Base-by-base conservation (phyloP, 306 rosid genomes). In the Cucumis melo region DNA sequence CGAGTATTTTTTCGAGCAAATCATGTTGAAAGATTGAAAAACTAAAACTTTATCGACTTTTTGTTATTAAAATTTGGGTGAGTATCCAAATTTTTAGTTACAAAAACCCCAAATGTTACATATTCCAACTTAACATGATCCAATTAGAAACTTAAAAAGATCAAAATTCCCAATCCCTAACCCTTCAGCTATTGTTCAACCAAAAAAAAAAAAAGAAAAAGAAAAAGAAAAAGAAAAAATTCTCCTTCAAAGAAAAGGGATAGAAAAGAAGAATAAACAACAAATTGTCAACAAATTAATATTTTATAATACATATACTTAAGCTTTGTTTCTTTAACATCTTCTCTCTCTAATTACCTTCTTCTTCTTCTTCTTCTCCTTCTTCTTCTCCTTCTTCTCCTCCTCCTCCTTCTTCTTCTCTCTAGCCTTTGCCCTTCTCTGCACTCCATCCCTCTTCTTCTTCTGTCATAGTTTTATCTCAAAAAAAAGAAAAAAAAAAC, bases 401-500 rank as follows among this genome's bases (percentile, higher is more conserved):
- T 77, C 72, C 92, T 83, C 82, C 77, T 88, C 88, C 84, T 82
- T 81, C 36, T 32, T 32, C 36, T 32, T 32, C 58, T 36, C 72
- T 13, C 46, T 15, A 34, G 48, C 73, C 82, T 81, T 77, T 85
- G 78, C 74, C 92, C 83, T 83, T 78, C 89, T 89, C 84, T 82
- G 83, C 86, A 81, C 86, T 87, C 85, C 65, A 78, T 81, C 36
- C 36, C 5, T 32, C 36, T 32, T 32, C 36, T 3, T 32, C 36
- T 32, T 32, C 36, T 32, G 5, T 3, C 36, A 32, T 32, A 32
- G 36, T 32, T 32, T 32, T 32, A 32, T 32, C 36, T 2, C 36
- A 32, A 32, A 32, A n/a, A n/a, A n/a, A n/a, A n/a, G n/a, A n/a
- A n/a, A n/a, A n/a, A n/a, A n/a, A 32, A 32, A 3, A 68, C 48